Conservation (phyloP, 441 rosid genomes). For the Aleurites moluccanus region DNA sequence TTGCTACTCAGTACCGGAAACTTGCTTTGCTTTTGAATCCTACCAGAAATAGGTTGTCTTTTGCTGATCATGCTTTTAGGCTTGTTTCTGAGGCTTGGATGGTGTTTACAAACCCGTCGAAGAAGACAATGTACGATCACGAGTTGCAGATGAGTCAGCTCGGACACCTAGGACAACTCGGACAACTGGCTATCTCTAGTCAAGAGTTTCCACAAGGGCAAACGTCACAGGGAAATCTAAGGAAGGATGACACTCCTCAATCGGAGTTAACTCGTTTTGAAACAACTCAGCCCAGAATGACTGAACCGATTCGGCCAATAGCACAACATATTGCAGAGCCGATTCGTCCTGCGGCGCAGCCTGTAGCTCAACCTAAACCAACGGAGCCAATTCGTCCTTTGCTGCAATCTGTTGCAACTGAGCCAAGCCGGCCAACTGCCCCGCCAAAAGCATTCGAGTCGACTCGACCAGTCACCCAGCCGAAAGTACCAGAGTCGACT, state of each 20-base stretch:
- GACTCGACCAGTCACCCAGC: constrained; percentile 2
- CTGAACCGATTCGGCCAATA: constrained; percentile 24
- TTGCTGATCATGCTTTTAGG: constrained; percentile 70
- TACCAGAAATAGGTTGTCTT: constrained; percentile 54
- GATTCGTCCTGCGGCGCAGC: not conserved
- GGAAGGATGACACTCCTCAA: constrained; percentile 28
- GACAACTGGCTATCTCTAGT: constrained; percentile 16
- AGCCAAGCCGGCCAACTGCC: constrained; percentile 14
- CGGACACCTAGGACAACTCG: constrained; percentile 36
- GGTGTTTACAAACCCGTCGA: constrained; percentile 61
- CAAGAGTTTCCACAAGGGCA: constrained; percentile 20
- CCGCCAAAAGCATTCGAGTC: constrained; percentile 2
- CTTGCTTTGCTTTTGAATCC: constrained; percentile 73
- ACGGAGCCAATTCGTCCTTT: constrained; percentile 20
- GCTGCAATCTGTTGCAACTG: not conserved
- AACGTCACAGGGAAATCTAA: not conserved
- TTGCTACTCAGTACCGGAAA: constrained; percentile 75
- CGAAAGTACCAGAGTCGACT: not conserved
- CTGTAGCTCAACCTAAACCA: not conserved
- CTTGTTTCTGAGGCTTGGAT: constrained; percentile 84
- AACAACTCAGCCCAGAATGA: constrained; percentile 18
- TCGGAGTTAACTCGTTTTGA: constrained; percentile 22
- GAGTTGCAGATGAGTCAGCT: constrained; percentile 66
- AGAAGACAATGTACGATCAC: constrained; percentile 66
- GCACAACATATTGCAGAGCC: constrained; percentile 27